Evolutionary conservation across 345 rosid species (phyloP), one percentile per base, ranked within the genome.

Genomic region (Capsella bursapastoris): DNA sequence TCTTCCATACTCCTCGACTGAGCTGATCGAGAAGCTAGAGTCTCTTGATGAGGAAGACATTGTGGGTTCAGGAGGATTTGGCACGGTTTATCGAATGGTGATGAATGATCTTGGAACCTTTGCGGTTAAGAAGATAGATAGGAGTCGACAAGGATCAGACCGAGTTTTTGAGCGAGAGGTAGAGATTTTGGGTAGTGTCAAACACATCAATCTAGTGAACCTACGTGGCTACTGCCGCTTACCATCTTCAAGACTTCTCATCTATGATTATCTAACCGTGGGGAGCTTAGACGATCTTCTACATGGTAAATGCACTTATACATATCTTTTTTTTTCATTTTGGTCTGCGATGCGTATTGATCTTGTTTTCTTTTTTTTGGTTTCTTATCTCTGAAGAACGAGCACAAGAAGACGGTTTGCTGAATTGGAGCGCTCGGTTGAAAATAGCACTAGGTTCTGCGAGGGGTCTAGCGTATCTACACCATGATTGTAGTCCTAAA

Each of bases 11-110:
- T 82, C 96, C 2, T 90, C 98, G 1, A 79, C 85, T 49, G 97
- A 94, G 85, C 83, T 90, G 51, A 86, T 94, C 11, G 98, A 94
- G 82, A 94, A 91, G 84, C 85, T 94, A 27, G 98, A 94, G 84
- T 81, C 89, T 77, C 98, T 94, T 68, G 91, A 94, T 37, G 93
- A 90, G 68, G 95, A 94, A 80, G 95, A 94, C 84, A 80, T 90
- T 41, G 98, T 94, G 6, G 98, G 98, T 18, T 90, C 98, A 0
- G 97, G 98, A 73, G 98, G 98, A n/a, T 94, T 86, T 77, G 98
- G 98, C 57, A 94, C 88, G 8, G 98, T 94, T 4, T 94, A 90
- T 69, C 83, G 98, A 28, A 94, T 94, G 98, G 97, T 94, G 56
- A 94, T 91, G 98, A 94, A 91, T 60, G 96, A 94, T 81, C 89